These are phyloP conservation scores for Eucalyptus regnans DNA, from an alignment of 345 rosid species.

Conservation along the genomic window DNA sequence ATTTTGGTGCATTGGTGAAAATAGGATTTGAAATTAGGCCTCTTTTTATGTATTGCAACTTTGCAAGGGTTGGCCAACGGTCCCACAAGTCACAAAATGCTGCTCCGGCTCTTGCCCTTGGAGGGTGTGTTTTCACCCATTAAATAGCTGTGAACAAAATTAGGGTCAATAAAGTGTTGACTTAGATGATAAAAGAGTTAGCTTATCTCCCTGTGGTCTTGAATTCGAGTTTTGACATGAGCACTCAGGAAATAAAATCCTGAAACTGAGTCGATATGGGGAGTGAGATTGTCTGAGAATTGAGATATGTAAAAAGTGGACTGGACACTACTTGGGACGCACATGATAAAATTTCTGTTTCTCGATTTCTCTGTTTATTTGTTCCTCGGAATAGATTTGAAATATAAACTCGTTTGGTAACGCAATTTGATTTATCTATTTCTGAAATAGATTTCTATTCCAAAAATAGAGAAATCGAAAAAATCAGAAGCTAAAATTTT, in stretches of 20 bases:
- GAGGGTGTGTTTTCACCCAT: neutral
- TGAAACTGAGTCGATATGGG: fast-evolving
- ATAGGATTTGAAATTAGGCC: neutral
- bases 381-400: no score
- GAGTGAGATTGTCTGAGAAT: neutral
- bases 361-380: no score
- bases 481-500: no score
- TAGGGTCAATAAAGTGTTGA: neutral
- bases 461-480: no score
- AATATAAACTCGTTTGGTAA: no score
- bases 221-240: neutral
- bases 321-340: neutral
- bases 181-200: neutral
- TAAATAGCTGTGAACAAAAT: neutral
- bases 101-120: neutral
- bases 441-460: no score
- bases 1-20: neutral
- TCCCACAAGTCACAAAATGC: neutral
- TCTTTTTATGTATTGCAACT: neutral
- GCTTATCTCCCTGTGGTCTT: neutral
- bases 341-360: no score
- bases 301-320: neutral
- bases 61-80: neutral
- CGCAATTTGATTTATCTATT: no score
- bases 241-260: no score